Percentiles rank a stretch among this genome's conserved stretches.
phyloP scores from a whole-genome alignment of 768 basidiomycete species.

The Paxillus involutus region DNA sequence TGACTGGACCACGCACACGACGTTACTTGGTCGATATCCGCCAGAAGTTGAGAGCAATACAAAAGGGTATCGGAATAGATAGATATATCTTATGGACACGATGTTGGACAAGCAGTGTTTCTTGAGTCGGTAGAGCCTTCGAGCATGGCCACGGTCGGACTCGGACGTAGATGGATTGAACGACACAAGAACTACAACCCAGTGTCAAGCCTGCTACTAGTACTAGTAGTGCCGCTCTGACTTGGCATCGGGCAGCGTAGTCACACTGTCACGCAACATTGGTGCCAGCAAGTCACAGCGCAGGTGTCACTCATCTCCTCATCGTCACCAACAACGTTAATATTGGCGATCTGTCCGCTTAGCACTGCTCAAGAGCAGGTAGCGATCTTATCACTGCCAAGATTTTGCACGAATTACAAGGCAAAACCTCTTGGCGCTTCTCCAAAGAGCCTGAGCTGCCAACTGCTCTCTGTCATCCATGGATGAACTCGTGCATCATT shows the following conservation, averaged over 20 bases:
- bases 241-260: background rate
- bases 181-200: background rate
- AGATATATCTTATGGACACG: background rate
- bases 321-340: conserved; percentile 1
- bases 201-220: background rate
- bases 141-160: background rate
- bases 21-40: background rate
- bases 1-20: background rate
- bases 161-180: background rate
- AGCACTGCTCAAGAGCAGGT: background rate
- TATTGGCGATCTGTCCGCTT: background rate
- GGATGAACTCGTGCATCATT: conserved; percentile 85
- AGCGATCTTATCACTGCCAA: background rate
- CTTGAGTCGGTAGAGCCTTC: background rate
- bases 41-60: background rate
- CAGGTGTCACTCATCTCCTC: background rate
- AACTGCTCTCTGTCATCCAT: conserved; percentile 37
- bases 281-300: background rate
- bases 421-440: background rate
- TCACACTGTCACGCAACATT: background rate
- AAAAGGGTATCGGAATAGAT: background rate
- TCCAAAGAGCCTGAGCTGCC: background rate
- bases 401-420: conserved; percentile 5
- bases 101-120: background rate
- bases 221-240: too few species aligned